phyloP scores from a whole-genome alignment of 1,284 basidiomycete species.

The Blastosporella zonata region DNA sequence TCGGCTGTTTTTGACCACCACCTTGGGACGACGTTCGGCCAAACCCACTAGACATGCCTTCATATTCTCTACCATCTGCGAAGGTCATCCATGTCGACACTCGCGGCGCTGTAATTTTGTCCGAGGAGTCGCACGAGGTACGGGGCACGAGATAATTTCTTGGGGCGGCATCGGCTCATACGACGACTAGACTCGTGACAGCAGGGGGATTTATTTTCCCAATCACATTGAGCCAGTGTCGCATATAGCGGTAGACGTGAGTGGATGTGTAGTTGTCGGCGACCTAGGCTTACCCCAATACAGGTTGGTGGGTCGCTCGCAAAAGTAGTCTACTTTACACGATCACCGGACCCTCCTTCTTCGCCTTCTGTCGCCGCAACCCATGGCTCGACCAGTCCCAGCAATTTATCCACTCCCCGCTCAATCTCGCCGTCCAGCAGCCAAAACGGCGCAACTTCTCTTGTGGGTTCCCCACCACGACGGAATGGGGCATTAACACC shows the following conservation, averaged over 20 bases:
- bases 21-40: constrained; percentile 13
- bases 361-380: constrained; percentile 65
- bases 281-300: constrained; percentile 7
- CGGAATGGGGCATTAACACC: constrained; percentile 82
- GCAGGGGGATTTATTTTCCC: constrained; percentile 92
- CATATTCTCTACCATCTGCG: constrained; percentile 62
- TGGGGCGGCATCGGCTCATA: constrained; percentile 10
- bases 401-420: constrained; percentile 48
- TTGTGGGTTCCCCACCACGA: constrained; percentile 39
- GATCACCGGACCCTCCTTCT: constrained; percentile 76
- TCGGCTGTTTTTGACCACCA: constrained; percentile 10
- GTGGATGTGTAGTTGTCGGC: constrained; percentile 31
- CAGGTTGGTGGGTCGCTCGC: constrained; percentile 97
- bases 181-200: constrained; percentile 75
- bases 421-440: constrained; percentile 45
- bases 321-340: constrained; percentile 98
- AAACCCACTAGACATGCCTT: constrained; percentile 20
- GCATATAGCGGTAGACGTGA: constrained; percentile 91
- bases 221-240: constrained; percentile 97
- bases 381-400: constrained; percentile 45
- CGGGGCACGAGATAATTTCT: constrained; percentile 24
- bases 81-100: constrained; percentile 84
- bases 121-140: constrained; percentile 91
- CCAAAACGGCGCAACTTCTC: constrained; percentile 24
- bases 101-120: constrained; percentile 83